Base-by-base conservation (phyloP, 805 yeast species). In the Yamadazyma tumulicola region DNA sequence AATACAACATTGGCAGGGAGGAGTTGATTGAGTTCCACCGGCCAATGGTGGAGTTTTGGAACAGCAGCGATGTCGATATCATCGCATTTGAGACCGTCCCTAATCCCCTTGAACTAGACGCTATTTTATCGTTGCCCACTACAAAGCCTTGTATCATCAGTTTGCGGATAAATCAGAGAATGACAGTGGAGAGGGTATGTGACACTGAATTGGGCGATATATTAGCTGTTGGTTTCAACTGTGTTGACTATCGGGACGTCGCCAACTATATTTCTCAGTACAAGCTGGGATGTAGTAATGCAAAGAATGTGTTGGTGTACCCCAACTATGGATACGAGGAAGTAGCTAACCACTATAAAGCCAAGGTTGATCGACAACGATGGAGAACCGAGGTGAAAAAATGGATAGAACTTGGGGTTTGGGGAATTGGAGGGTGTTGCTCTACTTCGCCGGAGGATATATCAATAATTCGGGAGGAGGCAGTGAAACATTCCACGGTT, bases 81-180 rank as follows among this genome's bases (percentile, higher is more conserved):
- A 59, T 85, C 15, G 81, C 77, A 0, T 64, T 83, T 38, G 95
- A 85, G 52, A 85, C 95, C 0, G 69, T 85, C 11, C 93, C 95
- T 2, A 74, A 68, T 31, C 51, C 73, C 13, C 49, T 49, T 25
- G 95, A 85, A 55, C 48, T 81, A 24, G 60, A 68, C 46, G 76
- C 69, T 1, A 49, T 83, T 7, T 18, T 47, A 18, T 42, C 74
- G 7, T 29, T 47, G n/a, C 32, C 38, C 6, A 35, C 43, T 1
- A 22, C 34, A 20, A 67, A 70, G 38, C 72, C 74, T 11, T 75
- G 67, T 42, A 77, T 69, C 55, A 40, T 74, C 15, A 55, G 72
- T n/a, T 53, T 61, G 37, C 55, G 59, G 37, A 51, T 61, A 40
- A 51, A 51, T 19, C 43, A 49, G 5, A 28, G 9, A 3, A 8